Conservation (phyloP, 2,329 filamentous ascomycete genomes). For the Cryphonectria radicalis region DNA sequence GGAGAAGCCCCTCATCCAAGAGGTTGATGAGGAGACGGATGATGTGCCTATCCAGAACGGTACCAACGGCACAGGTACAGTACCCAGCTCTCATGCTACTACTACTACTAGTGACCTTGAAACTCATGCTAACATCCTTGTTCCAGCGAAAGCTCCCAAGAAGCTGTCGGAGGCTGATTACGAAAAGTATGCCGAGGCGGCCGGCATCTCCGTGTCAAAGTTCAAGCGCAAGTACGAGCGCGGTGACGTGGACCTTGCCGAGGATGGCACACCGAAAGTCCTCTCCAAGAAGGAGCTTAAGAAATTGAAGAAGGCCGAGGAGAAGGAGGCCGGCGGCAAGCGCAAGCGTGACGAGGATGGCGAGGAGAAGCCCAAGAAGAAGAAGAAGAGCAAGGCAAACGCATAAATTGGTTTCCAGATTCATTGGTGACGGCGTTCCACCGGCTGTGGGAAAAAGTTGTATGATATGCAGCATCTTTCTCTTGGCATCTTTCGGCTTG, state of each 20-base stretch:
- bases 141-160: constrained; percentile 39
- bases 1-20: constrained; percentile 45
- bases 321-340: constrained; percentile 70
- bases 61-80: constrained; percentile 21
- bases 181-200: constrained; percentile 64
- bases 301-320: constrained; percentile 67
- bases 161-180: constrained; percentile 61
- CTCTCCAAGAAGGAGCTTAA: constrained; percentile 78
- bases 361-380: constrained; percentile 64
- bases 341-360: constrained; percentile 70
- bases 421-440: constrained; percentile 16
- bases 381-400: constrained; percentile 41
- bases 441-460: constrained; percentile 24
- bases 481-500: constrained; percentile 29
- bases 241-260: constrained; percentile 70
- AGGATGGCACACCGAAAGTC: constrained; percentile 67
- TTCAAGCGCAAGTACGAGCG: constrained; percentile 80
- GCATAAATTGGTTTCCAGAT: constrained; percentile 20
- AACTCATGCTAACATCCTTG: constrained; percentile 17
- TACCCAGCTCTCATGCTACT: constrained; percentile 35
- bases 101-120: constrained; percentile 31
- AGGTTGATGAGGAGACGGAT: constrained; percentile 39
- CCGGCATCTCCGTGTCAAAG: constrained; percentile 73
- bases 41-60: constrained; percentile 32
- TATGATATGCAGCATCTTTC: constrained; percentile 28